These are phyloP conservation scores for Fraxinus angustifolia DNA, from an alignment of 305 asterid genomes.

Conservation along the genomic window DNA sequence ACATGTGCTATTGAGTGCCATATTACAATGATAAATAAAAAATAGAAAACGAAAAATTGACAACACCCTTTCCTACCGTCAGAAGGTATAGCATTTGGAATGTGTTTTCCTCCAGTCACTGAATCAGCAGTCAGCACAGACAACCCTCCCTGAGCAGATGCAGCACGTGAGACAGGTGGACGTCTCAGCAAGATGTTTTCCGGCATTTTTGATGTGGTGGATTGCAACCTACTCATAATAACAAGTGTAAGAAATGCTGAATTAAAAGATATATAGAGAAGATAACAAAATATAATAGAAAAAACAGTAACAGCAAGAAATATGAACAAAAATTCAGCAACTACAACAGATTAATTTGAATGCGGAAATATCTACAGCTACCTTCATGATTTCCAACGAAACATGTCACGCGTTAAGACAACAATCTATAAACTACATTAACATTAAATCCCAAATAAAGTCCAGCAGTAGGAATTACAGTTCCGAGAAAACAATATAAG, in stretches of 20 bases:
- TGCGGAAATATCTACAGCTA: not conserved
- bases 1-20: not conserved
- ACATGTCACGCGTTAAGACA: not conserved
- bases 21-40: not conserved
- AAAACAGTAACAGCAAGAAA: not conserved
- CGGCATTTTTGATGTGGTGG: constrained; percentile 44
- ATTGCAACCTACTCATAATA: constrained; percentile 38
- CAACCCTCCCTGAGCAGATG: constrained; percentile 67
- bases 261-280: not conserved
- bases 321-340: not conserved
- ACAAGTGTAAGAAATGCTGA: constrained; percentile 16
- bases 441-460: not conserved
- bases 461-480: not conserved
- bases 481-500: not conserved
- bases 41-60: not conserved
- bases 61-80: constrained; percentile 45
- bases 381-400: not conserved
- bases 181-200: constrained; percentile 81
- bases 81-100: constrained; percentile 36
- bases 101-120: constrained; percentile 43
- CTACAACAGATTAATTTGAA: not conserved
- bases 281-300: not conserved
- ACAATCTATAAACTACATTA: not conserved
- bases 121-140: constrained; percentile 51
- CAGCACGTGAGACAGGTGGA: constrained; percentile 62